Evolutionary conservation across 176 grass and related monocot genomes (phyloP), one percentile per base, ranked within the genome.

Genomic region (Oryza meyeriana): DNA sequence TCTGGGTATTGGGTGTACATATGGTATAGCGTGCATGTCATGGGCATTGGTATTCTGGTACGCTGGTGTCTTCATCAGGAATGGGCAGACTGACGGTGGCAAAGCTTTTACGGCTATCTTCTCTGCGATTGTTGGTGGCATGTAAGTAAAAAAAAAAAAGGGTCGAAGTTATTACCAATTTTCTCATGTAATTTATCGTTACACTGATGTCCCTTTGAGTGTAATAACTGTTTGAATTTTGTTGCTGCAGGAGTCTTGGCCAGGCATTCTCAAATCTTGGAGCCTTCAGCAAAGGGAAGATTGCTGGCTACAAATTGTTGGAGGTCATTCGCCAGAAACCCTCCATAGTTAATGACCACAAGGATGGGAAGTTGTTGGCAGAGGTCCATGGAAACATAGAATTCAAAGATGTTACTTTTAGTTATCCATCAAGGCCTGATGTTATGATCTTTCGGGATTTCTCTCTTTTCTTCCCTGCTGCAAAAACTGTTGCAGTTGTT

Each of bases 11-110:
- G 96, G 96, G 14, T 99, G 91, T 75, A 99, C 97, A 36, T 99
- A 99, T 72, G 97, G 93, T 29, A 95, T 95, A 80, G 93, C 93
- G 24, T 99, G 93, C 91, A 95, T 95, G 93, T 95, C 97, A 81
- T 99, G 97, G 97, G 97, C 97, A 27, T 62, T 99, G 12, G 93
- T 99, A 45, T 95, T 99, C 80, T 96, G 97, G 97, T 99, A 99
- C 64, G 97, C 97, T 9, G 97, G 97, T 39, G 93, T 99, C 61
- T 95, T 99, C 86, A 94, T 99, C 75, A 66, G 97, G 81, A 93
- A 94, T 90, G 93, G 93, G 66, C 89, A 94, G 69, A 92, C 85
- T 10, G 91, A 99, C 71, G 97, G 97, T 58, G 97, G 97, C 14
- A 99, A 99, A 64, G 97, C 97, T 29, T 99, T 99, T 85, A 99